Conservation (phyloP, 2,329 filamentous ascomycete species). For the Cryphonectria japonica region DNA sequence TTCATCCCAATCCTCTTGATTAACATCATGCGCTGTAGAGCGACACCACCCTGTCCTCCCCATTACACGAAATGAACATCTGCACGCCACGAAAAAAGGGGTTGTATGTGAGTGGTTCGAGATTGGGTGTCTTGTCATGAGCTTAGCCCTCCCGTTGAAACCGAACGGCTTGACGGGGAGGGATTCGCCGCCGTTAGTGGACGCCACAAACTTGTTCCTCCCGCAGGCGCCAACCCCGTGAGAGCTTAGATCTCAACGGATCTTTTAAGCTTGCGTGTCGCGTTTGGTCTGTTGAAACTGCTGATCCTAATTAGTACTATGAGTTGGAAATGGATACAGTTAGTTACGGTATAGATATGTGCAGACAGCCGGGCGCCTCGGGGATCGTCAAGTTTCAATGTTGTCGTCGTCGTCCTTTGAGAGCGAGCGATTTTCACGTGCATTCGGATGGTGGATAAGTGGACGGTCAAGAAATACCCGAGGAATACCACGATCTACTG, state of each 20-base stretch:
- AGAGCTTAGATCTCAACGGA: not conserved
- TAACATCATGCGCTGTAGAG: not conserved
- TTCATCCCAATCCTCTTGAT: not conserved
- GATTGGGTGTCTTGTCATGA: not conserved
- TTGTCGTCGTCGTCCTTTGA: not conserved
- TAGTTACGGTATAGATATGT: not conserved
- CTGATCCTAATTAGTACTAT: not conserved
- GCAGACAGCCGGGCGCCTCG: no score
- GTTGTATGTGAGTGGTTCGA: no score
- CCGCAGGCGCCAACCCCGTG: not conserved
- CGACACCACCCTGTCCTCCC: not conserved
- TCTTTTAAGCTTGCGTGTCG: not conserved
- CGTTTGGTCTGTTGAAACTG: not conserved
- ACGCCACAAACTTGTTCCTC: not conserved
- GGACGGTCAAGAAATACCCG: not conserved
- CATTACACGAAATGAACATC: slow-evolving; percentile 4
- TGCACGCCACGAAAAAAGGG: not conserved
- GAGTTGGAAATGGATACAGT: no score
- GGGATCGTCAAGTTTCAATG: not conserved
- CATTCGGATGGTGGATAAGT: not conserved
- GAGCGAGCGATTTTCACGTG: not conserved
- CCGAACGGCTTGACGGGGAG: not conserved
- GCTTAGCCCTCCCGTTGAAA: slow-evolving; percentile 1
- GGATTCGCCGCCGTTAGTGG: not conserved
- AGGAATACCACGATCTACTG: slow-evolving; percentile 4